Conservation (phyloP, 192 early-diverging fungal species). For the Coemansia sp. region DNA sequence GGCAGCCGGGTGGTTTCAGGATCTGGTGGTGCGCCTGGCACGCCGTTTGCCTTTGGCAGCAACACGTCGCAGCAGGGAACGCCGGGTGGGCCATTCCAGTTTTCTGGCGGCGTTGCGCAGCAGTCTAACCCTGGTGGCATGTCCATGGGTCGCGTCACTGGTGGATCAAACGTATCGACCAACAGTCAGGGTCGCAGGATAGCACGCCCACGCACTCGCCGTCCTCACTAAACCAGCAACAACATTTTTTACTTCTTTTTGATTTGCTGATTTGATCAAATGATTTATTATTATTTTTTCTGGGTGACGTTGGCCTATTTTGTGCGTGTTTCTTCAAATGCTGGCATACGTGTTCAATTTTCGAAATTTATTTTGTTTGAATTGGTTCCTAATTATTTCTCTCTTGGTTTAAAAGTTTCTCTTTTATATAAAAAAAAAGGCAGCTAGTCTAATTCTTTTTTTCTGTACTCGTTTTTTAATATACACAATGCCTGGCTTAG, state of each 20-base stretch:
- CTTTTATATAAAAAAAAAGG: too few relatives aligned
- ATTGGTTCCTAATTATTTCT: neutral
- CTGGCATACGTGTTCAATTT: conserved; percentile 2
- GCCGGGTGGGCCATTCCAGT: conserved; percentile 32
- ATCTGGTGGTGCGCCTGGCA: conserved; percentile 11
- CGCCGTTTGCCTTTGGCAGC: conserved; percentile 40
- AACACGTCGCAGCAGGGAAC: conserved; percentile 28
- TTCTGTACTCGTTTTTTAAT: neutral
- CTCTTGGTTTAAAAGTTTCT: neutral
- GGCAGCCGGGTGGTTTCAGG: conserved; percentile 12
- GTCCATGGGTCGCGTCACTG: conserved; percentile 37
- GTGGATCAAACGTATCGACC: conserved; percentile 43
- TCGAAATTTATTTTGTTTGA: neutral
- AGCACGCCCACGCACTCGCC: conserved; percentile 42
- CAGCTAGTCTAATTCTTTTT: too few relatives aligned
- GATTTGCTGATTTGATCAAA: neutral
- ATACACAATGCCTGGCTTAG: conserved; percentile 44
- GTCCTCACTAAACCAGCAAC: conserved; percentile 14
- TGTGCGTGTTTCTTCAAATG: neutral
- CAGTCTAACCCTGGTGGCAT: conserved; percentile 44
- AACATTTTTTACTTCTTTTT: neutral
- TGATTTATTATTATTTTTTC: conserved; percentile 6
- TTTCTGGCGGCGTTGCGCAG: conserved; percentile 32
- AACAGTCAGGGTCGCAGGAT: conserved; percentile 41
- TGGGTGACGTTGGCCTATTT: conserved; percentile 23